A percentile compares a stretch with the other conserved stretches of the same genome.
Evolutionary conservation across 202 grass and related monocot genomes (phyloP).

Genomic region (Saccharum hybrid): DNA sequence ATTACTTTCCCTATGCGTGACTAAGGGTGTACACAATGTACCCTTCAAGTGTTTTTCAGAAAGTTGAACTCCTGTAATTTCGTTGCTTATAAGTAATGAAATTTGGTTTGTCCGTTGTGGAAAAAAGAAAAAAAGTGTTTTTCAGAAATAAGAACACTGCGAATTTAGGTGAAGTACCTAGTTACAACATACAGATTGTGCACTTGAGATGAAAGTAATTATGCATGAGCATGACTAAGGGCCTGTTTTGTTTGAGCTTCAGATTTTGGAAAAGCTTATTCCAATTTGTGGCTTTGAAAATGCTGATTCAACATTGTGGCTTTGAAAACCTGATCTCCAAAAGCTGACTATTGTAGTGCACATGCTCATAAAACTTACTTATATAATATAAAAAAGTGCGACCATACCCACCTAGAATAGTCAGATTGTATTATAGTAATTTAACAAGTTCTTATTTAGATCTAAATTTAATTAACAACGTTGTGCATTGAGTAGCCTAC

Average conservation of each 20-base stretch:
- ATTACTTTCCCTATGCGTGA: not conserved
- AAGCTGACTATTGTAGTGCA: not conserved
- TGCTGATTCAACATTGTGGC: not conserved
- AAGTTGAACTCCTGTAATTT: too few species aligned
- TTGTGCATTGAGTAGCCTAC: too few species aligned
- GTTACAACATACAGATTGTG: slow-evolving; percentile 17
- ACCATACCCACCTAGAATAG: not conserved
- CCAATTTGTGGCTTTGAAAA: not conserved
- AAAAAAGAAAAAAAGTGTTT: not conserved
- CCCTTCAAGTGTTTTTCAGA: slow-evolving; percentile 3
- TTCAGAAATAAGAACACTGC: not conserved
- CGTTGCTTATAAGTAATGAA: not conserved
- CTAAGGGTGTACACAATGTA: not conserved
- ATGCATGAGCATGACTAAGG: slow-evolving; percentile 1
- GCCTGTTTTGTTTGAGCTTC: not conserved
- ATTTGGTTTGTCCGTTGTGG: not conserved
- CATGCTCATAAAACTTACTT: slow-evolving; percentile 11
- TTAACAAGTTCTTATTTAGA: slow-evolving; percentile 17
- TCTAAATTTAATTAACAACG: not conserved
- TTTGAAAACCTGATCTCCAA: slow-evolving; percentile 1
- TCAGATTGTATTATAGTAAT: not conserved
- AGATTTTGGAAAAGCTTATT: not conserved
- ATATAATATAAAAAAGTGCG: not conserved
- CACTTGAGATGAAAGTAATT: not conserved
- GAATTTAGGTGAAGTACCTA: not conserved